Conservation (phyloP, 768 basidiomycete genomes). For the Naganishia friedmannii region DNA sequence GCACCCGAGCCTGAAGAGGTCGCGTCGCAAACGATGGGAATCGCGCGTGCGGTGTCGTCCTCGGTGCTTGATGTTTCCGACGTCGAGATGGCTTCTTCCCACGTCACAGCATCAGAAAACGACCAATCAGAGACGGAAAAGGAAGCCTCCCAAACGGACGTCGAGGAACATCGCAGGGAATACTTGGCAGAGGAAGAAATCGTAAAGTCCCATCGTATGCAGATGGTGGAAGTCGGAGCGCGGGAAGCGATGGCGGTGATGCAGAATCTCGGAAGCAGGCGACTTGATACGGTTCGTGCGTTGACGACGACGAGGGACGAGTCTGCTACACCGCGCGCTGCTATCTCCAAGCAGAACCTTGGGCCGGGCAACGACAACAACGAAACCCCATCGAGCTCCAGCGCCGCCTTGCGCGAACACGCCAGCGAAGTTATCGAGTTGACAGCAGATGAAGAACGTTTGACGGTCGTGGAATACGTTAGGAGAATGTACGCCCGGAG, state of each 20-base stretch:
- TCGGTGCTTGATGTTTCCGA: neutral
- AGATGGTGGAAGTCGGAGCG: slow-evolving; percentile 29
- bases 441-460: slow-evolving; percentile 20
- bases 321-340: slow-evolving; percentile 5
- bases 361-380: neutral
- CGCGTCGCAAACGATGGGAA: neutral
- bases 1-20: neutral
- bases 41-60: neutral
- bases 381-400: neutral
- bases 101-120: neutral
- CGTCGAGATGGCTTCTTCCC: slow-evolving; percentile 7
- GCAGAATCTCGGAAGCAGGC: slow-evolving; percentile 25
- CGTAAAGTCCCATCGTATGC: slow-evolving; percentile 20
- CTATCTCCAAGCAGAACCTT: neutral
- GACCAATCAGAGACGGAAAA: slow-evolving; percentile 15
- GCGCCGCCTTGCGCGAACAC: neutral
- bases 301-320: slow-evolving; percentile 8
- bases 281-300: neutral
- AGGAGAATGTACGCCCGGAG: slow-evolving; percentile 16
- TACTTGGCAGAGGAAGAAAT: slow-evolving; percentile 4
- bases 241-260: slow-evolving; percentile 29
- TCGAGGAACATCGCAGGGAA: neutral
- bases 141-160: slow-evolving; percentile 11
- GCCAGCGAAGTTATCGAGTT: slow-evolving; percentile 10
- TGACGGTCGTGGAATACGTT: slow-evolving; percentile 31